Conservation (phyloP, 2,329 filamentous ascomycete species). For the Trichothecium roseum region DNA sequence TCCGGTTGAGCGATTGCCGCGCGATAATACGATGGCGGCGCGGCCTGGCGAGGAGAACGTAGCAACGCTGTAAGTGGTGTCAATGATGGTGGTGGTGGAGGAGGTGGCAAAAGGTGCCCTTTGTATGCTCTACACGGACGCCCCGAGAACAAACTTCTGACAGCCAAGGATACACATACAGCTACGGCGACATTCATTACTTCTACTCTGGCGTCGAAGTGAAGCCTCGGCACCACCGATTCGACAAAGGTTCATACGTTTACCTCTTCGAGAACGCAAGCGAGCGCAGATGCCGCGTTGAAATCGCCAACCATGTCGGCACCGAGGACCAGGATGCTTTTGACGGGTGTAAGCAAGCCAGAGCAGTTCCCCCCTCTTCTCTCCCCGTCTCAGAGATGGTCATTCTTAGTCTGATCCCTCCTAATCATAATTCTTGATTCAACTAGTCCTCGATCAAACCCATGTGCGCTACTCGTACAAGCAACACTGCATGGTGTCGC, state of each 20-base stretch:
- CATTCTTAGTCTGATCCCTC: no score
- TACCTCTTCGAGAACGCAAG: slow-evolving; percentile 68
- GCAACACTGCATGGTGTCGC: slow-evolving; percentile 59
- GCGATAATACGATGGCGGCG: slow-evolving; percentile 39
- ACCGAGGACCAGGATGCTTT: slow-evolving; percentile 72
- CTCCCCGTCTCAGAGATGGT: no score
- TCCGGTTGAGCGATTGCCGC: no score
- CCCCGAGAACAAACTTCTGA: neutral
- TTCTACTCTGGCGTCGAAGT: slow-evolving; percentile 59
- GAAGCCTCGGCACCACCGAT: slow-evolving; percentile 66
- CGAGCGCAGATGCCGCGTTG: slow-evolving; percentile 57
- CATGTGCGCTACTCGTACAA: slow-evolving; percentile 62
- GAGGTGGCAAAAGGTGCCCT: no score
- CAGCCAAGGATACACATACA: slow-evolving; percentile 21
- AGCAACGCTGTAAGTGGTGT: slow-evolving; percentile 38
- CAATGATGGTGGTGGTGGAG: no score
- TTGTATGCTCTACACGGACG: neutral
- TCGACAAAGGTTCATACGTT: slow-evolving; percentile 70
- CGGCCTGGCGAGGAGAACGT: slow-evolving; percentile 39
- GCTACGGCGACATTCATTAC: slow-evolving; percentile 71
- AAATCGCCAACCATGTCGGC: slow-evolving; percentile 66
- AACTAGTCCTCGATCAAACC: slow-evolving; percentile 52
- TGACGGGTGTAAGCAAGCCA: slow-evolving; percentile 57
- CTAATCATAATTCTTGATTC: slow-evolving; percentile 7
- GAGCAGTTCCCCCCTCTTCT: no score